phyloP scores from a whole-genome alignment of 2,329 filamentous ascomycete genomes.

The Leptographium wingfieldii region DNA sequence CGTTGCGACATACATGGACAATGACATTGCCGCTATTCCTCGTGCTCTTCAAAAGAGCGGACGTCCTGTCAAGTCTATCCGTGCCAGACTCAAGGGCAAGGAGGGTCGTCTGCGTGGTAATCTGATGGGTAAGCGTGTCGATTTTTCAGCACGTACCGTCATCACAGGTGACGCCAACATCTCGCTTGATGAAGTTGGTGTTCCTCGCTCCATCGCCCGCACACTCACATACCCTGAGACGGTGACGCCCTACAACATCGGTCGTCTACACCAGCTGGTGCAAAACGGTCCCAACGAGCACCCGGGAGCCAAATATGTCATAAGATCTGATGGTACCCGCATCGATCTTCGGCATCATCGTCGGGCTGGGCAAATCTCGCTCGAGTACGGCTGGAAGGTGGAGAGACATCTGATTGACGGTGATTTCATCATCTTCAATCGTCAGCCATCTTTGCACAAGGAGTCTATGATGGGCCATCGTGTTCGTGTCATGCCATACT shows the following conservation, averaged over 20 bases:
- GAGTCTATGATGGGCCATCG: slow-evolving; percentile 99
- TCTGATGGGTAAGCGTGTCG: slow-evolving; percentile 98
- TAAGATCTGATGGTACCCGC: slow-evolving; percentile 82
- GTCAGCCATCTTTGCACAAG: slow-evolving; percentile 97
- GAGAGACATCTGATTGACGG: slow-evolving; percentile 93
- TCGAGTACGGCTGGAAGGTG: slow-evolving; percentile 97
- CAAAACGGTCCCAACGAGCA: slow-evolving; percentile 91
- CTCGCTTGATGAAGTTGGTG: slow-evolving; percentile 92
- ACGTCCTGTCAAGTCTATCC: slow-evolving; percentile 90
- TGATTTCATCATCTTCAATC: slow-evolving; percentile 98
- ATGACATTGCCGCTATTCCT: slow-evolving; percentile 91
- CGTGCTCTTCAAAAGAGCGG: slow-evolving; percentile 95
- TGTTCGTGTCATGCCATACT: slow-evolving; percentile 97
- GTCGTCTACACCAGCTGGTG: slow-evolving; percentile 77
- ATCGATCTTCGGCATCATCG: slow-evolving; percentile 93
- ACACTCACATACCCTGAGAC: slow-evolving; percentile 94
- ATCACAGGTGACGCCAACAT: slow-evolving; percentile 98
- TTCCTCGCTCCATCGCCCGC: slow-evolving; percentile 83
- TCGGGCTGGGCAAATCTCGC: slow-evolving; percentile 68
- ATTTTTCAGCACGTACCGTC: slow-evolving; percentile 98
- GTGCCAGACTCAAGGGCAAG: slow-evolving; percentile 96
- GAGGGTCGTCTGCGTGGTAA: slow-evolving; percentile 96
- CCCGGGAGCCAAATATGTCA: slow-evolving; percentile 92
- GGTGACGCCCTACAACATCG: slow-evolving; percentile 95
- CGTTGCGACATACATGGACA: slow-evolving; percentile 99